These are phyloP conservation scores for Chytriomyces sp. DNA, from an alignment of 192 early-diverging fungal species.

Conservation along the genomic window DNA sequence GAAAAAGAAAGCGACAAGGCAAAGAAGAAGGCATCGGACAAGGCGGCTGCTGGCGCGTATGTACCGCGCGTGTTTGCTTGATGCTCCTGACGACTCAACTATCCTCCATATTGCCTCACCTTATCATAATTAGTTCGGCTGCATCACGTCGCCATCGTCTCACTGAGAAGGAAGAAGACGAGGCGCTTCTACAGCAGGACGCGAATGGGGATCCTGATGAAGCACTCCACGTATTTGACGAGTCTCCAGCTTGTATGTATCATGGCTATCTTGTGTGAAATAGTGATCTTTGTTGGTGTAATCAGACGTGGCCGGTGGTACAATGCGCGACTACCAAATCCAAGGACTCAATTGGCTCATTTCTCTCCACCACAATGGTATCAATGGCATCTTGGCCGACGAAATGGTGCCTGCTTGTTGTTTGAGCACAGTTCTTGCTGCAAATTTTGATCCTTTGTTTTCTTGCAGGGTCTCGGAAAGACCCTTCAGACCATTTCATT, in stretches of 20 bases:
- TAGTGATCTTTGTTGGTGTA: background rate
- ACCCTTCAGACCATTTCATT: conserved; percentile 97
- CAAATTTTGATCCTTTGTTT: background rate
- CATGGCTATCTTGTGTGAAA: too few species aligned
- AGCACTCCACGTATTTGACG: conserved; percentile 68
- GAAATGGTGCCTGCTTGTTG: conserved; percentile 74
- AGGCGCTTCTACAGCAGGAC: conserved; percentile 85
- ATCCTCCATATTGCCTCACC: too few species aligned
- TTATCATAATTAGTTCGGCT: too few species aligned
- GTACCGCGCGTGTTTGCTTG: background rate
- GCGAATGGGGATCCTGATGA: conserved; percentile 56
- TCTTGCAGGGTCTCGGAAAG: conserved; percentile 85
- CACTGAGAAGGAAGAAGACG: conserved; percentile 98
- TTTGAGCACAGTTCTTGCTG: background rate
- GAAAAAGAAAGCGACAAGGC: conserved; percentile 49
- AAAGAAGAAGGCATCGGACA: conserved; percentile 46
- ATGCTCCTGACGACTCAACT: conserved; percentile 6
- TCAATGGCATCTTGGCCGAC: conserved; percentile 98
- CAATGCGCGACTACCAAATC: conserved; percentile 93
- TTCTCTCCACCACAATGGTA: conserved; percentile 92
- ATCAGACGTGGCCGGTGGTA: conserved; percentile 86
- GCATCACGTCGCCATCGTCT: conserved; percentile 81
- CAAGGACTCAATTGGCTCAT: conserved; percentile 99
- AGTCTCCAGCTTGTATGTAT: conserved; percentile 80
- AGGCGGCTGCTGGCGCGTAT: conserved; percentile 5